Conservation (phyloP, 768 basidiomycete genomes). For the Daedaleopsis sinensis region DNA sequence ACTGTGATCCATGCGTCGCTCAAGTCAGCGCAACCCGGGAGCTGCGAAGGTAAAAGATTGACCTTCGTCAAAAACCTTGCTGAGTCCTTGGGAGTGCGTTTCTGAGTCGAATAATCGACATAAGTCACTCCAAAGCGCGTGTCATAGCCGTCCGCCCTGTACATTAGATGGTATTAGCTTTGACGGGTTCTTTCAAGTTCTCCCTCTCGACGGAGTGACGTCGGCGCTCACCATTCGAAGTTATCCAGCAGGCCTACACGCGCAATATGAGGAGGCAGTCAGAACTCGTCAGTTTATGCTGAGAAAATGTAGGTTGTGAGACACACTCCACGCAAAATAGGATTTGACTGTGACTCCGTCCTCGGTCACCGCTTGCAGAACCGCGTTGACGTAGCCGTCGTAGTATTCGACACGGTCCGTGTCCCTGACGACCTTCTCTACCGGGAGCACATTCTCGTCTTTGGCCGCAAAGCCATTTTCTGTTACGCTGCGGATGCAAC, state of each 20-base stretch:
- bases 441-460: conserved; percentile 39
- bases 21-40: no score
- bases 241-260: conserved; percentile 42
- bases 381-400: conserved; percentile 37
- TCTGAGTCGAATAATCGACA: conserved; percentile 40
- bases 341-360: conserved; percentile 40
- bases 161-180: not conserved
- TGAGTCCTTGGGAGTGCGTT: conserved; percentile 32
- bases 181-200: no score
- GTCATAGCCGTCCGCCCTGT: conserved; percentile 42
- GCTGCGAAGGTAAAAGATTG: not conserved
- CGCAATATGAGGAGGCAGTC: not conserved
- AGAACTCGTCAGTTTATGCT: not conserved
- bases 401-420: conserved; percentile 45
- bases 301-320: not conserved
- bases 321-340: conserved; percentile 46
- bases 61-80: conserved; percentile 31
- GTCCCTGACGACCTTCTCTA: conserved; percentile 40
- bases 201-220: not conserved
- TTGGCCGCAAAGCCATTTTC: conserved; percentile 50
- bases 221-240: conserved; percentile 42
- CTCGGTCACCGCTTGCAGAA: conserved; percentile 40
- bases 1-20: not conserved
- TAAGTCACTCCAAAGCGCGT: conserved; percentile 49
- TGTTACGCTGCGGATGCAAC: conserved; percentile 36